These are phyloP conservation scores for Flaveria brownii DNA, from an alignment of 129 eudicot species.

Conservation along the genomic window DNA sequence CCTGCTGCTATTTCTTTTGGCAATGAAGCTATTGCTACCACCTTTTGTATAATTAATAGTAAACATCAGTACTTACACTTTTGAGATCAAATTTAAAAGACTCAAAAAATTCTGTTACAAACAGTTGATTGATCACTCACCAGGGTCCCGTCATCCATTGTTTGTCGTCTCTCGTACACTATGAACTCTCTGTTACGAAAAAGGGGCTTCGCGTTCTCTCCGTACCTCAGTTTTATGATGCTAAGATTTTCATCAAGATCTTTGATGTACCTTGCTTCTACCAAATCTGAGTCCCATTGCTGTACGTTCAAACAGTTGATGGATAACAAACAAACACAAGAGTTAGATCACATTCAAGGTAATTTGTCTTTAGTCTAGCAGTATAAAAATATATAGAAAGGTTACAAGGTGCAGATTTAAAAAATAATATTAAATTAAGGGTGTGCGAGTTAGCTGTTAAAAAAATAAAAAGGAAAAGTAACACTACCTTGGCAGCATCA, in stretches of 20 bases:
- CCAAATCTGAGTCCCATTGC: constrained; percentile 97
- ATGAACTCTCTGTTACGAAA: constrained; percentile 89
- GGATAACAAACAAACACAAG: background rate
- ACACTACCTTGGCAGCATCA: constrained; percentile 85
- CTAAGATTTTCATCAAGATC: constrained; percentile 85
- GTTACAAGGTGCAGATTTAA: too few relatives aligned
- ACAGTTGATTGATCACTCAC: constrained; percentile 29
- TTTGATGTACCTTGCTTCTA: constrained; percentile 86
- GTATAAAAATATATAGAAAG: too few relatives aligned
- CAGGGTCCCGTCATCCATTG: constrained; percentile 95
- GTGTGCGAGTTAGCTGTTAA: background rate
- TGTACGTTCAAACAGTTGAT: constrained; percentile 28
- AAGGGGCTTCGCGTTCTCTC: constrained; percentile 82
- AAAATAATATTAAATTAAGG: too few relatives aligned
- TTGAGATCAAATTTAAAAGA: background rate
- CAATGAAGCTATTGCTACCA: constrained; percentile 97
- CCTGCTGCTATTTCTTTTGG: constrained; percentile 98
- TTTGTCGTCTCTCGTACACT: constrained; percentile 91
- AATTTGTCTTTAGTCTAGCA: too few relatives aligned
- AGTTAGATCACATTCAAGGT: background rate
- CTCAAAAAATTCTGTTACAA: background rate
- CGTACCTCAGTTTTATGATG: constrained; percentile 68
- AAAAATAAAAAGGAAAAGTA: background rate
- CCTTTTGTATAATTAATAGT: constrained; percentile 37
- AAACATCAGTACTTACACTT: background rate